phyloP scores from a whole-genome alignment of 768 basidiomycete genomes.

The Scleroderma bovista region DNA sequence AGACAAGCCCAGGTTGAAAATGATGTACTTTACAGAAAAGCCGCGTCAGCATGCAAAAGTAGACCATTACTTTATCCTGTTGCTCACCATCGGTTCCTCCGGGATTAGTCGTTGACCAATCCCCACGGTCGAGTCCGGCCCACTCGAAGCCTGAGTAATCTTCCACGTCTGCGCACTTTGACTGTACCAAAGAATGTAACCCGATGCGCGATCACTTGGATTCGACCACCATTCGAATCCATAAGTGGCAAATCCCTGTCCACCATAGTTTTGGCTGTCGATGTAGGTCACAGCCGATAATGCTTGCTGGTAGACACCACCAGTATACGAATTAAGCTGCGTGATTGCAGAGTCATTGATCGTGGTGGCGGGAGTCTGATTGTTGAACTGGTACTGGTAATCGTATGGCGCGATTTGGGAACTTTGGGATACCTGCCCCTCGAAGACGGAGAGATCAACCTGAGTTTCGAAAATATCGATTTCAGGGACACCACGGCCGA shows the following conservation, averaged over 20 bases:
- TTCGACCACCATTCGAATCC: constrained; percentile 81
- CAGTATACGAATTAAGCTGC: constrained; percentile 59
- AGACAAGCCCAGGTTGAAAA: constrained; percentile 83
- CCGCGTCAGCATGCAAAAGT: neutral
- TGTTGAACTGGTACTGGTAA: constrained; percentile 56
- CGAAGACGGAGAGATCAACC: constrained; percentile 43
- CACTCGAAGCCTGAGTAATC: constrained; percentile 58
- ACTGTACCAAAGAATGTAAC: constrained; percentile 82
- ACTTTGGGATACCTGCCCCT: constrained; percentile 74
- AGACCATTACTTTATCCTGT: neutral
- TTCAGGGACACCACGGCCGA: constrained; percentile 80
- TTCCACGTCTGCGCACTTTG: constrained; percentile 68
- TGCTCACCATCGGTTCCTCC: constrained; percentile 88
- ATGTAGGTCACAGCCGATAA: constrained; percentile 57
- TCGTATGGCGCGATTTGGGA: constrained; percentile 80
- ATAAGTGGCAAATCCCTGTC: constrained; percentile 51
- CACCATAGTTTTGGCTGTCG: constrained; percentile 51
- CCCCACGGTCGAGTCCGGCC: constrained; percentile 51
- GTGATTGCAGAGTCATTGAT: constrained; percentile 51
- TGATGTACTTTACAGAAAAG: constrained; percentile 51
- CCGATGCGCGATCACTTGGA: constrained; percentile 55
- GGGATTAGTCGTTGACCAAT: constrained; percentile 66
- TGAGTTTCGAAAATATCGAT: constrained; percentile 91
- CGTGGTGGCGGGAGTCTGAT: constrained; percentile 43
- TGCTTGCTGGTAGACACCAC: constrained; percentile 72